Evolutionary conservation across 2,329 filamentous ascomycete species (phyloP).

Genomic region (Phialophora chinensis): DNA sequence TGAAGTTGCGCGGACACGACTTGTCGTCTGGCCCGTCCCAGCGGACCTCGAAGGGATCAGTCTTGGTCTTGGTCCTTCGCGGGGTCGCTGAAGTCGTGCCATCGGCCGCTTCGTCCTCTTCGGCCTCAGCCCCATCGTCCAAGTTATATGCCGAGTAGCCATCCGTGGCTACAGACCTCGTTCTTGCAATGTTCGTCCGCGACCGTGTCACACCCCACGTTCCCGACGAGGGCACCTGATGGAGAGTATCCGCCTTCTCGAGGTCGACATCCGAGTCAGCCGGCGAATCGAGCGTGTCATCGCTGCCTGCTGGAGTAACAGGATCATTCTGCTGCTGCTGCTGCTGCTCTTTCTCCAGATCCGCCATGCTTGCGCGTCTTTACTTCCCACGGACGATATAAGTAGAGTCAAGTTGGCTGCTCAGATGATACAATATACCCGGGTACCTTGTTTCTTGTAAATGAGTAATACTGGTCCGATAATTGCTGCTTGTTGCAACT

Average conservation of each 20-base stretch:
- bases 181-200: not conserved
- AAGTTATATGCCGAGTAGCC: slow-evolving; percentile 21
- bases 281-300: slow-evolving; percentile 1
- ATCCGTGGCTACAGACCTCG: slow-evolving; percentile 22
- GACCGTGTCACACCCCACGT: not conserved
- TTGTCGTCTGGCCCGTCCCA: slow-evolving; percentile 79
- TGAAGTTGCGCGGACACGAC: slow-evolving; percentile 73
- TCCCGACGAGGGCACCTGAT: not conserved
- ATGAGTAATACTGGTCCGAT: no score
- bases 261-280: slow-evolving; percentile 16
- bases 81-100: not conserved
- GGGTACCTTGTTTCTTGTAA: not conserved
- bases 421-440: not conserved
- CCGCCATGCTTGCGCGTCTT: not conserved
- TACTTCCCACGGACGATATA: not conserved
- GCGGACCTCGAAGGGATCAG: slow-evolving; percentile 60
- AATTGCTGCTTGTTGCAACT: no score
- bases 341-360: slow-evolving; percentile 4
- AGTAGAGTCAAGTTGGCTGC: not conserved
- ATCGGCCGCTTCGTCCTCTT: slow-evolving; percentile 58
- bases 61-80: slow-evolving; percentile 13
- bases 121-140: not conserved
- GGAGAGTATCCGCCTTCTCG: slow-evolving; percentile 25
- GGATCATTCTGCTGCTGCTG: slow-evolving; percentile 8
- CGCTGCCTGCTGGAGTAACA: not conserved